Percentiles rank a stretch among this genome's conserved stretches.
Evolutionary conservation across 805 yeast genomes (phyloP).

Genomic region (Kazachstania psychrophila): DNA sequence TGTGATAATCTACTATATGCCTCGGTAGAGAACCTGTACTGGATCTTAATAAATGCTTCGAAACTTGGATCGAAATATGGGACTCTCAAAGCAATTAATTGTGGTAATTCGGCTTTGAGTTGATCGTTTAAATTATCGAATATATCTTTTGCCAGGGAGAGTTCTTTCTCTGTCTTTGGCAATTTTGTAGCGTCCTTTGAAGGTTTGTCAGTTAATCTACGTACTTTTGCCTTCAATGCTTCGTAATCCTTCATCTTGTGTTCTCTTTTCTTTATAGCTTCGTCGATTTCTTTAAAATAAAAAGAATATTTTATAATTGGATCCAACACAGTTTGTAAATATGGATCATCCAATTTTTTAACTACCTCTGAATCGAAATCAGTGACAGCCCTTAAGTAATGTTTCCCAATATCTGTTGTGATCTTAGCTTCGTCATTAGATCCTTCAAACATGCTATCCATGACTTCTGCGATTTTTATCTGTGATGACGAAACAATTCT

Average conservation of each 20-base stretch:
- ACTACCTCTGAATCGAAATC: constrained; percentile 74
- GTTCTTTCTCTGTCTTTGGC: constrained; percentile 68
- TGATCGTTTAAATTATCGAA: constrained; percentile 65
- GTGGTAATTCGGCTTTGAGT: constrained; percentile 65
- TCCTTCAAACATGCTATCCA: constrained; percentile 67
- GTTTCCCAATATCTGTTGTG: constrained; percentile 50
- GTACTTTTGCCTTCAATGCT: constrained; percentile 68
- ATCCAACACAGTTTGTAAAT: constrained; percentile 69
- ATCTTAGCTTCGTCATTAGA: constrained; percentile 47
- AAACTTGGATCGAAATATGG: constrained; percentile 78
- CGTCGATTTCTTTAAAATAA: constrained; percentile 65
- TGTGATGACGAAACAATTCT: constrained; percentile 78
- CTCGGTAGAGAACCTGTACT: constrained; percentile 71
- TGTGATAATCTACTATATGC: constrained; percentile 75
- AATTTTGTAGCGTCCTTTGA: constrained; percentile 71
- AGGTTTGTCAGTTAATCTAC: constrained; percentile 71
- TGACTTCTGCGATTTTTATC: constrained; percentile 72
- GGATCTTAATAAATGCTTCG: constrained; percentile 72
- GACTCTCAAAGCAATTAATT: constrained; percentile 63
- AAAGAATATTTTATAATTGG: constrained; percentile 62
- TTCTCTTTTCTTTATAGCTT: constrained; percentile 68
- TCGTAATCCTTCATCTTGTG: constrained; percentile 74
- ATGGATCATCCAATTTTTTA: constrained; percentile 75
- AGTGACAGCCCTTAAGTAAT: constrained; percentile 59
- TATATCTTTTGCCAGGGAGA: constrained; percentile 58